A percentile compares a stretch with the other conserved stretches of the same genome.
Conservation (phyloP, 306 rosid species). For the Vicia faba region DNA sequence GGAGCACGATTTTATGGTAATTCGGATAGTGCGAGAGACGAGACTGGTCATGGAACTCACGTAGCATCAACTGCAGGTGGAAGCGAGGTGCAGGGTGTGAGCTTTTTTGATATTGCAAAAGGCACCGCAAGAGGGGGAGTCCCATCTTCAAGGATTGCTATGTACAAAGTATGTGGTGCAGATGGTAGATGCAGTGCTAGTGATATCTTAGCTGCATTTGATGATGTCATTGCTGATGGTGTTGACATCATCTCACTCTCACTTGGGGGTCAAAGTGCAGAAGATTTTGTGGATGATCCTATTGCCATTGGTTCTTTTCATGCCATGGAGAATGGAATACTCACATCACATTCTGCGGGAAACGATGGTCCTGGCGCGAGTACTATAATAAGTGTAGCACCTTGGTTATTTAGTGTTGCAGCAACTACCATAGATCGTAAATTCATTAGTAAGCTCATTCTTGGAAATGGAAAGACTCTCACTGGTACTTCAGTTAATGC, state of each 20-base stretch:
- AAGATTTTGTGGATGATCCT: not conserved
- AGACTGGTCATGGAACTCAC: slow-evolving; percentile 27
- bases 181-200: not conserved
- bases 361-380: not conserved
- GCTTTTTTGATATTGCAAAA: not conserved
- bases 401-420: slow-evolving; percentile 16
- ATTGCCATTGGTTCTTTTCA: slow-evolving; percentile 13
- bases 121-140: slow-evolving; percentile 1
- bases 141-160: not conserved
- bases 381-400: not conserved
- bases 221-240: slow-evolving; percentile 4
- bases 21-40: slow-evolving; percentile 5
- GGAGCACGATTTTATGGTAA: not conserved
- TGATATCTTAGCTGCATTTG: not conserved
- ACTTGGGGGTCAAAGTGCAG: rapidly evolving
- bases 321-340: slow-evolving; percentile 21
- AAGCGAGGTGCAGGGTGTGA: not conserved
- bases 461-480: not conserved
- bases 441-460: not conserved
- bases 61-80: not conserved
- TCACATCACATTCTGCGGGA: slow-evolving; percentile 12
- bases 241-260: not conserved
- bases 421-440: slow-evolving; percentile 9
- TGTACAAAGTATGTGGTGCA: not conserved
- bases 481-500: not conserved